Percentiles rank a stretch among this genome's conserved stretches.
phyloP scores from a whole-genome alignment of 148 eudicot species.

The Oxyria digyna region DNA sequence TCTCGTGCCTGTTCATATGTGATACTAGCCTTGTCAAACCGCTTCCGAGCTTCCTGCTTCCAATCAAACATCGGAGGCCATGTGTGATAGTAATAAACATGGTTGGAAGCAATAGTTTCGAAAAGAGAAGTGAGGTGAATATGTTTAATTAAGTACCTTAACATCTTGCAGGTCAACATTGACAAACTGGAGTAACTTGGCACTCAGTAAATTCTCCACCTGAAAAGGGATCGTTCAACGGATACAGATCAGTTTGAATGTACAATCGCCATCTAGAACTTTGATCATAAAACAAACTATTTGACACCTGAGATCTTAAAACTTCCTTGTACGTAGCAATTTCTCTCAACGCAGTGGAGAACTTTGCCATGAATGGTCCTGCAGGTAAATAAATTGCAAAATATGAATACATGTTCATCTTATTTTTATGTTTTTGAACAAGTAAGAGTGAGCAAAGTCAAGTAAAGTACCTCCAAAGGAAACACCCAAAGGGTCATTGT shows the following conservation, averaged over 20 bases:
- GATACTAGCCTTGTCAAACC: slow-evolving; percentile 79
- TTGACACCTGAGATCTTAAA: slow-evolving; percentile 65
- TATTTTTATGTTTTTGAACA: neutral
- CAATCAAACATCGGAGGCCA: neutral
- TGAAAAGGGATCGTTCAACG: slow-evolving; percentile 11
- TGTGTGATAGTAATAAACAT: neutral
- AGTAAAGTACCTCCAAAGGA: slow-evolving; percentile 62
- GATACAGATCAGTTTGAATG: neutral
- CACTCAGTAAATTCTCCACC: slow-evolving; percentile 69
- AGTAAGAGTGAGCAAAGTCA: neutral
- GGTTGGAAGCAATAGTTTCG: no score
- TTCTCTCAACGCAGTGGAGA: slow-evolving; percentile 73
- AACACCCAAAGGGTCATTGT: slow-evolving; percentile 63
- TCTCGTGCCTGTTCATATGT: slow-evolving; percentile 88
- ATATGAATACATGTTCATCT: neutral
- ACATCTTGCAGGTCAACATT: slow-evolving; percentile 69
- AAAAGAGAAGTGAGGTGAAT: slow-evolving; percentile 9
- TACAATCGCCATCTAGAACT: no score
- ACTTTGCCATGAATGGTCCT: slow-evolving; percentile 86
- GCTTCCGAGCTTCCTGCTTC: slow-evolving; percentile 87
- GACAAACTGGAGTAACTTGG: slow-evolving; percentile 55
- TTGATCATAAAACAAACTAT: neutral
- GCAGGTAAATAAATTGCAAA: slow-evolving; percentile 9
- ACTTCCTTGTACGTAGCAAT: slow-evolving; percentile 87
- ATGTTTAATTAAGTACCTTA: slow-evolving; percentile 50